phyloP scores from a whole-genome alignment of 352 stramenopile species.

The Phytophthora fragariaefolia region DNA sequence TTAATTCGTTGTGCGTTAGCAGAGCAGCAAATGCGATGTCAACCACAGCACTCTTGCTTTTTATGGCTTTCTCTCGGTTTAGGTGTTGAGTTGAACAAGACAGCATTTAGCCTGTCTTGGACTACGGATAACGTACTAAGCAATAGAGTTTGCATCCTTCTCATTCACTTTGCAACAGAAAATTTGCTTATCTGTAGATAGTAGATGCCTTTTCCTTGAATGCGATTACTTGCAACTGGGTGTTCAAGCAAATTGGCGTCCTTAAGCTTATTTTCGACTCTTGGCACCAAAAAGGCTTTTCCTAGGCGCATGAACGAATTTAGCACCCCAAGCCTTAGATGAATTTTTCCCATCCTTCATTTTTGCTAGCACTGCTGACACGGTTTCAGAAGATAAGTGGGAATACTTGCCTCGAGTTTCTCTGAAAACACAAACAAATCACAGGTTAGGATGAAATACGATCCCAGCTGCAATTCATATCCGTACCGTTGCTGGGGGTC shows the following conservation, averaged over 20 bases:
- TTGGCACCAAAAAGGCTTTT: slow-evolving; percentile 69
- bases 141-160: no score
- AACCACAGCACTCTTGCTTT: no score
- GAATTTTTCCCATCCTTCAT: slow-evolving; percentile 69
- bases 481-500: slow-evolving; percentile 67
- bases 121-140: no score
- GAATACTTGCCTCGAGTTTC: slow-evolving; percentile 67
- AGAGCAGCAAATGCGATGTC: no score
- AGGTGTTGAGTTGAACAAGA: no score
- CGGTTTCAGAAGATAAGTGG: slow-evolving; percentile 68
- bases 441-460: slow-evolving; percentile 3
- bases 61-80: no score
- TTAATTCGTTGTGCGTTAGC: not conserved
- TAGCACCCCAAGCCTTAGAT: slow-evolving; percentile 57
- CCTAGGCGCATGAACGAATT: slow-evolving; percentile 43
- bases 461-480: not conserved
- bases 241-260: no score
- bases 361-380: slow-evolving; percentile 74
- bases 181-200: no score
- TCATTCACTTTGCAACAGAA: no score
- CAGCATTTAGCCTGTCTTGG: no score
- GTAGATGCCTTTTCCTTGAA: no score
- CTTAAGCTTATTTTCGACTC: slow-evolving; percentile 55
- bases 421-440: slow-evolving; percentile 22
- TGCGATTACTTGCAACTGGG: no score